Evolutionary conservation across 2,329 filamentous ascomycete genomes (phyloP).

Genomic region (Sporothrix luriei): DNA sequence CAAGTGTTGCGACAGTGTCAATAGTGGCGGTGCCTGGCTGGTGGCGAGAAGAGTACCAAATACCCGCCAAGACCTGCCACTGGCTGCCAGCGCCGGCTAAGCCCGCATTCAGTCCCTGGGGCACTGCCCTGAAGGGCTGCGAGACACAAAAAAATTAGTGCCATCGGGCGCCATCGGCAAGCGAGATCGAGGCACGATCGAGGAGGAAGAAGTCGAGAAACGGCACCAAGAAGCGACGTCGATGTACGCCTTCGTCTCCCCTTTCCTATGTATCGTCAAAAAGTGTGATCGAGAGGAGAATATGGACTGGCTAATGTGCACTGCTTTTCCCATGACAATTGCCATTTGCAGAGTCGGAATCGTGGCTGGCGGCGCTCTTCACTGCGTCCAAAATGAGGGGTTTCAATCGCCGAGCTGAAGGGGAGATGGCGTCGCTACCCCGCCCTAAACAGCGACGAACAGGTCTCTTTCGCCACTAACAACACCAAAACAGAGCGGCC

Average conservation of each 20-base stretch:
- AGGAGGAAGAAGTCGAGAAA: not conserved
- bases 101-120: constrained; percentile 1
- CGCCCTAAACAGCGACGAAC: not conserved
- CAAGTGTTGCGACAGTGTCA: not conserved
- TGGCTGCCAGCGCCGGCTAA: constrained; percentile 8
- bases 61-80: constrained; percentile 14
- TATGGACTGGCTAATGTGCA: too few species aligned
- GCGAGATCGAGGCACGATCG: not conserved
- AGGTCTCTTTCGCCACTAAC: not conserved
- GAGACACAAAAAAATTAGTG: not conserved
- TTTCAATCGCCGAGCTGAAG: constrained; percentile 22
- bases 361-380: not conserved
- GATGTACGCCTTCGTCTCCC: not conserved
- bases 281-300: not conserved
- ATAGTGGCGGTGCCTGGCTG: constrained; percentile 4
- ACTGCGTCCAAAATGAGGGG: constrained; percentile 10
- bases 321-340: too few species aligned
- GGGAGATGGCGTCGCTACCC: not conserved
- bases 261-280: not conserved
- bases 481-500: not conserved
- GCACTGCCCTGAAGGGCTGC: not conserved
- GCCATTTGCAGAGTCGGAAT: too few species aligned
- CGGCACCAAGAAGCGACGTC: not conserved
- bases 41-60: not conserved
- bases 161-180: not conserved